phyloP scores from a whole-genome alignment of 1,284 basidiomycete species.

The Cystobasidium sp. region DNA sequence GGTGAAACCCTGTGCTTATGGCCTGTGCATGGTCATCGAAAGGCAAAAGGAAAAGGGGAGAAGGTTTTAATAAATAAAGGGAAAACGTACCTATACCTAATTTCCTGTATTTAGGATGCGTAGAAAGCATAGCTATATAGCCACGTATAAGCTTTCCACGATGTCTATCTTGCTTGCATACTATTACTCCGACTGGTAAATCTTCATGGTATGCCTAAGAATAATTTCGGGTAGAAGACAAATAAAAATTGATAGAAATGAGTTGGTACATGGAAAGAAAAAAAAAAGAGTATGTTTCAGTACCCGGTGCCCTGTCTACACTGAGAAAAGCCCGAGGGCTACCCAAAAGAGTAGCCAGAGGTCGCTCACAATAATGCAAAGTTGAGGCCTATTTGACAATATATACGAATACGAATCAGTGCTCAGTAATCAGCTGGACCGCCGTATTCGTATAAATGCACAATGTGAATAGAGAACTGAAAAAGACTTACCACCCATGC shows the following conservation, averaged over 20 bases:
- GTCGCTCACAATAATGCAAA: conserved; percentile 77
- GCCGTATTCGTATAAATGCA: neutral
- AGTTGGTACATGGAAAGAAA: conserved; percentile 10
- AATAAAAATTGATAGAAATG: too few species aligned
- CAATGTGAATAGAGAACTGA: neutral
- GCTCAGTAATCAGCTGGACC: neutral
- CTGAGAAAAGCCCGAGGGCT: too few species aligned
- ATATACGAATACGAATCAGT: conserved; percentile 1
- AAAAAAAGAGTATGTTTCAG: conserved; percentile 64
- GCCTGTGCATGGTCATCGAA: too few species aligned
- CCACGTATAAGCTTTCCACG: conserved; percentile 76
- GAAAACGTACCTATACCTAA: conserved; percentile 87
- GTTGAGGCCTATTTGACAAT: conserved; percentile 73
- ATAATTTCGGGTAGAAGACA: too few species aligned
- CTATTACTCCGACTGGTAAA: conserved; percentile 82
- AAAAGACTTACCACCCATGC: conserved; percentile 74
- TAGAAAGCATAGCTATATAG: conserved; percentile 97
- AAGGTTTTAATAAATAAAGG: too few species aligned
- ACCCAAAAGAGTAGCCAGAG: too few species aligned
- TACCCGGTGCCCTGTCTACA: conserved; percentile 1
- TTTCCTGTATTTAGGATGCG: conserved; percentile 77
- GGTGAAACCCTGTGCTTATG: too few species aligned
- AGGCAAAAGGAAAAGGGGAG: too few species aligned
- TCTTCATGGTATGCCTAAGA: conserved; percentile 46
- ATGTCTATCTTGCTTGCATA: conserved; percentile 70